A percentile compares a stretch with the other conserved stretches of the same genome.
Evolutionary conservation across 2,329 filamentous ascomycete species (phyloP).

Genomic region (Fusarium mangiferae): DNA sequence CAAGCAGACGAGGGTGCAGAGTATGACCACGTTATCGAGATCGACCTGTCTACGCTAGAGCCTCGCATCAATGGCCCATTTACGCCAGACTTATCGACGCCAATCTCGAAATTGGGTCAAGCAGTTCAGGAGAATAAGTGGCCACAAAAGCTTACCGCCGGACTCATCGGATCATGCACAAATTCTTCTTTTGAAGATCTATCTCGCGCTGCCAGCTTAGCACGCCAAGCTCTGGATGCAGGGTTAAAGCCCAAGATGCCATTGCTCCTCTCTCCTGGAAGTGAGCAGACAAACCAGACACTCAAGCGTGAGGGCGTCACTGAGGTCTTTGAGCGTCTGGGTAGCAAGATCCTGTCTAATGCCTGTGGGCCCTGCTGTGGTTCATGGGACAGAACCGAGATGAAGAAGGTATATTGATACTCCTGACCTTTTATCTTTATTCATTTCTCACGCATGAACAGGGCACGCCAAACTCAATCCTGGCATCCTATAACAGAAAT

Average conservation of each 20-base stretch:
- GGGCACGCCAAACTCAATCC: neutral
- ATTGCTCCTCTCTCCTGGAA: neutral
- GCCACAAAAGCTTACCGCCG: slow-evolving; percentile 93
- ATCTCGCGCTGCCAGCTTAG: neutral
- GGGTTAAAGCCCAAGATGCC: slow-evolving; percentile 8
- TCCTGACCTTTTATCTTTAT: no score
- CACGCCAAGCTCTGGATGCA: neutral
- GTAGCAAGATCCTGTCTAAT: slow-evolving; percentile 71
- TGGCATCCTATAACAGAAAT: slow-evolving; percentile 96
- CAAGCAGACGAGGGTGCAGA: slow-evolving; percentile 81
- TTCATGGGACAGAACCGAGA: slow-evolving; percentile 4
- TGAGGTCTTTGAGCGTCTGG: neutral
- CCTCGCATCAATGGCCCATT: slow-evolving; percentile 99
- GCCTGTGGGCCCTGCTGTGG: slow-evolving; percentile 81
- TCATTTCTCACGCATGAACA: neutral
- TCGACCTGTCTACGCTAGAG: slow-evolving; percentile 94
- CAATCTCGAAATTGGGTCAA: slow-evolving; percentile 95
- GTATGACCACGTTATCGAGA: slow-evolving; percentile 95
- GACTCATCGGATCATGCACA: slow-evolving; percentile 37
- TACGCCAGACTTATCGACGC: slow-evolving; percentile 96
- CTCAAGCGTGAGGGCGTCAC: neutral
- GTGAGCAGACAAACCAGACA: slow-evolving; percentile 10
- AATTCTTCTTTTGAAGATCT: slow-evolving; percentile 7
- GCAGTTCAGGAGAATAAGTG: slow-evolving; percentile 93
- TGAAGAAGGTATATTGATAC: neutral